Percentiles rank a stretch among this genome's conserved stretches.
Evolutionary conservation across 352 stramenopile genomes (phyloP).

Genomic region (Paralagenidium karlingii): DNA sequence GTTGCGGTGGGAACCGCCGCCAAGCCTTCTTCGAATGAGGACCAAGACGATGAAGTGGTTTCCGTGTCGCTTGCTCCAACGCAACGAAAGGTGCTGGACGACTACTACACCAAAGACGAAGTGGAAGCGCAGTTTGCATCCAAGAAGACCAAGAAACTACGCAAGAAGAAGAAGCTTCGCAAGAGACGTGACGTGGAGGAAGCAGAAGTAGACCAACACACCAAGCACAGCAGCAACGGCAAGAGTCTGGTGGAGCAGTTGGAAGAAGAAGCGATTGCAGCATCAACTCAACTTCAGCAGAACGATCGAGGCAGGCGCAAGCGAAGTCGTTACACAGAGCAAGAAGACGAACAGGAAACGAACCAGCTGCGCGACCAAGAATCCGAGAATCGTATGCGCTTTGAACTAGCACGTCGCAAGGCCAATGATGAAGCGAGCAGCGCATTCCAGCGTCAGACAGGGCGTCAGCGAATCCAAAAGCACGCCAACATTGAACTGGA

Average conservation of each 20-base stretch:
- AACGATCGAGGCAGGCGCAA: conserved; percentile 51
- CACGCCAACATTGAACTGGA: conserved; percentile 19
- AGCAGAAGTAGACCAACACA: conserved; percentile 13
- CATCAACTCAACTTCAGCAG: no score
- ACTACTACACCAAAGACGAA: conserved; percentile 82
- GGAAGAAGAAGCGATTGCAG: conserved; percentile 46
- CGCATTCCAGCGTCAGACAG: no score
- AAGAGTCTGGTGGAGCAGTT: conserved; percentile 39
- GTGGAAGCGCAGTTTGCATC: conserved; percentile 75
- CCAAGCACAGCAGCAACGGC: conserved; percentile 10
- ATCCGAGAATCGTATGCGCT: conserved; percentile 33
- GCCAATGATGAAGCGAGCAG: conserved; percentile 36
- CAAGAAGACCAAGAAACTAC: conserved; percentile 66
- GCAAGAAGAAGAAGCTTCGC: conserved; percentile 48
- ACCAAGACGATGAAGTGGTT: conserved; percentile 20
- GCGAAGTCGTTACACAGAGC: conserved; percentile 14
- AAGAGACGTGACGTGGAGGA: conserved; percentile 22
- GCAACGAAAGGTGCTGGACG: conserved; percentile 28
- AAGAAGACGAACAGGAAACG: conserved; percentile 11
- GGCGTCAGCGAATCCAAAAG: neutral
- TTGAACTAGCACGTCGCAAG: conserved; percentile 57
- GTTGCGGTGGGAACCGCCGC: no score
- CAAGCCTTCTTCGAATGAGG: conserved; percentile 10
- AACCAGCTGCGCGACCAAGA: no score
- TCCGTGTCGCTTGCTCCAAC: conserved; percentile 53